Conservation (phyloP, 163 green algal species). For the Picocystis sp. region DNA sequence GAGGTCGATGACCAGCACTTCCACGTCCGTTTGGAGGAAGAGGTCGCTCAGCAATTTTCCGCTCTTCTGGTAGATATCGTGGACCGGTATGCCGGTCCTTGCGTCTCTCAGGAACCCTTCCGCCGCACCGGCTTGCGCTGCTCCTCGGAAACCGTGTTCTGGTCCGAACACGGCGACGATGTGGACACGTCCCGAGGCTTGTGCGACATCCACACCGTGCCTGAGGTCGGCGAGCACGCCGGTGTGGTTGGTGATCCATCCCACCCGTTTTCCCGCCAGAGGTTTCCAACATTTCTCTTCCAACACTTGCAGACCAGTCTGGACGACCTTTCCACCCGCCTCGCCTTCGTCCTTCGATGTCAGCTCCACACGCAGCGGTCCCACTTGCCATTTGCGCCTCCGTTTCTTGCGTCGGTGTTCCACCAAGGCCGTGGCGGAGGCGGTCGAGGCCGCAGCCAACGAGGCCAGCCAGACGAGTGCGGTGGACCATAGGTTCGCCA, state of each 20-base stretch:
- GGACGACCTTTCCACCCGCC: too few species aligned
- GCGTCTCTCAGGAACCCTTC: slow-evolving; percentile 8
- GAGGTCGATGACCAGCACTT: slow-evolving; percentile 28
- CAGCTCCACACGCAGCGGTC: too few species aligned
- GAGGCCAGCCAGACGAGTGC: too few species aligned
- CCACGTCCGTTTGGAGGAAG: slow-evolving; percentile 12
- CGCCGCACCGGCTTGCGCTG: slow-evolving; percentile 7
- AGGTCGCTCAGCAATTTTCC: slow-evolving; percentile 5
- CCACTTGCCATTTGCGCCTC: too few species aligned
- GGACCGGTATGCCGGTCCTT: slow-evolving; percentile 22
- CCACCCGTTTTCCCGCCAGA: background rate
- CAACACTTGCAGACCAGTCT: too few species aligned
- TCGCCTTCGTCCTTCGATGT: too few species aligned
- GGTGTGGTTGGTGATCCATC: slow-evolving; percentile 1
- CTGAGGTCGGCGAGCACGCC: slow-evolving; percentile 6
- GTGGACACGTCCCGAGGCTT: slow-evolving; percentile 14
- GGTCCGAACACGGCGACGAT: slow-evolving; percentile 19
- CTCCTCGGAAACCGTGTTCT: slow-evolving; percentile 25
- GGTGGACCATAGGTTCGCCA: too few species aligned
- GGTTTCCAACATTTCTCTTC: background rate
- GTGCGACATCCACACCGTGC: slow-evolving; percentile 6
- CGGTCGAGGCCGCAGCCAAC: too few species aligned
- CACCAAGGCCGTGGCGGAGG: too few species aligned
- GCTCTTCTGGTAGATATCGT: slow-evolving; percentile 19
- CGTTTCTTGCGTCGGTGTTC: too few species aligned